These are phyloP conservation scores for Candolleomyces eurysporus DNA, from an alignment of 768 basidiomycete genomes.

Conservation along the genomic window DNA sequence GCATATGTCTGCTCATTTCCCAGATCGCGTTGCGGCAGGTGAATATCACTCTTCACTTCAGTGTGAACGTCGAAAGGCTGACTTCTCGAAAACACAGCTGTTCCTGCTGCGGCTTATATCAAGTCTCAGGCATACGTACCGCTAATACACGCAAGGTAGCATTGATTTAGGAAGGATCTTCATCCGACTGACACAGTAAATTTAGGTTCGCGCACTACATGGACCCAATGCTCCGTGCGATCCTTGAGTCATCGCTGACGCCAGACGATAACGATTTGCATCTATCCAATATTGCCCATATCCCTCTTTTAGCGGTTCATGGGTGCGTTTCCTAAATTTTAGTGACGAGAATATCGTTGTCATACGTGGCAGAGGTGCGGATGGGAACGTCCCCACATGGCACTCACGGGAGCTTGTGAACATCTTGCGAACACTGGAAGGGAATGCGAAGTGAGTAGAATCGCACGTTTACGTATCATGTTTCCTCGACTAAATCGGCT, in stretches of 20 bases:
- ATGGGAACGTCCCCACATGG: conserved; percentile 87
- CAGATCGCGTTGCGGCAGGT: conserved; percentile 72
- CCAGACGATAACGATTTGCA: conserved; percentile 89
- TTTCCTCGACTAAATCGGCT: not conserved
- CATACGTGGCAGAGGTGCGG: conserved; percentile 52
- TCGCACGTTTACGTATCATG: too few species aligned
- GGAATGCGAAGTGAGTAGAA: conserved; percentile 49
- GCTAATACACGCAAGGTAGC: conserved; percentile 59
- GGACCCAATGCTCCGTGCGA: conserved; percentile 69
- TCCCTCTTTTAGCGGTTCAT: conserved; percentile 72
- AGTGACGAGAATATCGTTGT: not conserved
- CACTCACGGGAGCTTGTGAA: conserved; percentile 70
- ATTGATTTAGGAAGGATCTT: not conserved
- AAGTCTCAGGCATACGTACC: conserved; percentile 88
- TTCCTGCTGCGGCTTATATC: conserved; percentile 80
- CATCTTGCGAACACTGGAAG: conserved; percentile 56
- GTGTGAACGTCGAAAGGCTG: not conserved
- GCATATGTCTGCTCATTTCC: conserved; percentile 74
- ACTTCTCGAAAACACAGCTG: conserved; percentile 36
- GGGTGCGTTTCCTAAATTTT: conserved; percentile 44
- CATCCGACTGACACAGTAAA: not conserved
- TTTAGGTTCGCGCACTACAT: conserved; percentile 68
- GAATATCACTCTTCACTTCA: conserved; percentile 7
- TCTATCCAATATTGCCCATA: conserved; percentile 71
- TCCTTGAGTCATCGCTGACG: conserved; percentile 72